Evolutionary conservation across 768 basidiomycete genomes (phyloP).

Genomic region (Auriscalpium orientale): DNA sequence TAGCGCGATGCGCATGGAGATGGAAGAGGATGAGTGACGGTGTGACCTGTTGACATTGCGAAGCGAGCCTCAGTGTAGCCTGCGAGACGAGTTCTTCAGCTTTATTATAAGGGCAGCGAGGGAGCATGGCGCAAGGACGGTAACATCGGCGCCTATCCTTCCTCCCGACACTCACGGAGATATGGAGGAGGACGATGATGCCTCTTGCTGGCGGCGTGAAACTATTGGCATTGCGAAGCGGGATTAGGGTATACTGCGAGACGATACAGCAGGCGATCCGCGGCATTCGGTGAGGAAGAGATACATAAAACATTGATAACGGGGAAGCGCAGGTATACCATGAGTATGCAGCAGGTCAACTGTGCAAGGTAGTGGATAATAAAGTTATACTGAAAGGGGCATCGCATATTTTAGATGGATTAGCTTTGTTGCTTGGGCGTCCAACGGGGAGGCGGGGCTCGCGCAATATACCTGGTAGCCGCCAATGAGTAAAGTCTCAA

Average conservation of each 20-base stretch:
- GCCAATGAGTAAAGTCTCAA: not conserved
- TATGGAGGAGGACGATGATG: too few species aligned
- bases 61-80: not conserved
- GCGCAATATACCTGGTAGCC: slow-evolving; percentile 18
- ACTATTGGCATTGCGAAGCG: not conserved
- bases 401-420: not conserved
- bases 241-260: slow-evolving; percentile 1
- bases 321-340: not conserved
- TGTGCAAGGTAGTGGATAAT: not conserved
- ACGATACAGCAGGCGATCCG: slow-evolving; percentile 2
- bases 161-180: too few species aligned
- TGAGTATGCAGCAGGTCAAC: not conserved
- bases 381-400: not conserved
- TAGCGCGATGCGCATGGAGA: slow-evolving; percentile 10
- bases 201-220: too few species aligned
- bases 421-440: not conserved
- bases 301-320: not conserved
- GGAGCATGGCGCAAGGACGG: too few species aligned
- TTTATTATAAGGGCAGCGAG: too few species aligned
- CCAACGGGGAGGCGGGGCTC: slow-evolving; percentile 26
- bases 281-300: not conserved
- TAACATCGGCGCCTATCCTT: too few species aligned
- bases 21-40: slow-evolving; percentile 12
- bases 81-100: not conserved
- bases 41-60: not conserved